Percentiles rank a stretch among this genome's conserved stretches.
phyloP scores from a whole-genome alignment of 805 yeast genomes.

The Yamadazyma sp. region DNA sequence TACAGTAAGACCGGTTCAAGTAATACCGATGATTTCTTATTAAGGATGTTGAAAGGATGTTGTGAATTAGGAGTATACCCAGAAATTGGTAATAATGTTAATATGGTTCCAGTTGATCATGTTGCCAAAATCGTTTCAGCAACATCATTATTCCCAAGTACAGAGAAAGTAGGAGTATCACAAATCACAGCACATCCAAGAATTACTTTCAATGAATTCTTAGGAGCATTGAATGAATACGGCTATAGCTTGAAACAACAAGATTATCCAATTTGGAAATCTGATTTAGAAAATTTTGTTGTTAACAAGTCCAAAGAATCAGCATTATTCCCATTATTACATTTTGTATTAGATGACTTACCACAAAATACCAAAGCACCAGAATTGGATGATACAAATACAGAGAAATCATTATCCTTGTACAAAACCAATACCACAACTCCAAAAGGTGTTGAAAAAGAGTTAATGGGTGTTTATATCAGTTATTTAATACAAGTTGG shows the following conservation, averaged over 20 bases:
- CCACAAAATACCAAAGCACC: conserved; percentile 94
- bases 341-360: conserved; percentile 88
- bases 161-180: conserved; percentile 61
- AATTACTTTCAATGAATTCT: conserved; percentile 70
- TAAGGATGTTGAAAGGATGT: conserved; percentile 93
- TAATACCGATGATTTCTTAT: conserved; percentile 93
- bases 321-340: conserved; percentile 89
- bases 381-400: conserved; percentile 85
- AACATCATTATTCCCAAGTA: conserved; percentile 74
- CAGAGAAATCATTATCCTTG: conserved; percentile 55
- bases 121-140: conserved; percentile 91
- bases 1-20: conserved; percentile 79
- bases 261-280: conserved; percentile 79
- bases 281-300: conserved; percentile 70
- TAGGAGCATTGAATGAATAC: conserved; percentile 59
- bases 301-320: conserved; percentile 71
- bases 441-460: conserved; percentile 68
- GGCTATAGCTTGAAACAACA: conserved; percentile 68
- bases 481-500: conserved; percentile 79
- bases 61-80: conserved; percentile 85
- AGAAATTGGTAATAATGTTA: conserved; percentile 80
- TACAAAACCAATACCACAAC: conserved; percentile 57
- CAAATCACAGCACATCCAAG: conserved; percentile 99
- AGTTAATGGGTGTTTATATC: conserved; percentile 71
- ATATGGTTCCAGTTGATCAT: conserved; percentile 98